These are phyloP conservation scores for Amanita jacksonii DNA, from an alignment of 768 basidiomycete genomes.

Conservation along the genomic window DNA sequence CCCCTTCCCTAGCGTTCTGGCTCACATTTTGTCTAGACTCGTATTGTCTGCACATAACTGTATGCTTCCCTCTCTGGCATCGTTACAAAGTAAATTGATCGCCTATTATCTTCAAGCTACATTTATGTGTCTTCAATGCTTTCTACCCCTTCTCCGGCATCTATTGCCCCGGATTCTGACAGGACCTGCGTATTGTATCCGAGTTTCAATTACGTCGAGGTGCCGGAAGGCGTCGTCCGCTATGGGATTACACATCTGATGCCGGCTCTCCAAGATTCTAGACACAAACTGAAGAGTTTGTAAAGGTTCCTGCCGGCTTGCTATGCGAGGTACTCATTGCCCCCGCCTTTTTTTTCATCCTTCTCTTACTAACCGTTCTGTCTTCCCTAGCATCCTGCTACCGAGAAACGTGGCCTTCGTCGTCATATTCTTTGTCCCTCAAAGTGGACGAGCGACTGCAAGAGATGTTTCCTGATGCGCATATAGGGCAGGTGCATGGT, in stretches of 20 bases:
- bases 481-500: conserved; percentile 55
- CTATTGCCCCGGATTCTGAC: conserved; percentile 14
- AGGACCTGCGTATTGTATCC: conserved; percentile 49
- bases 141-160: background rate
- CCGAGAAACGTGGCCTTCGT: conserved; percentile 42
- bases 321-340: conserved; percentile 42
- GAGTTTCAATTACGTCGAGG: conserved; percentile 50
- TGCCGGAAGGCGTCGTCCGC: conserved; percentile 49
- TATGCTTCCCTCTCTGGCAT: conserved; percentile 17
- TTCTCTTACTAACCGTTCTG: background rate
- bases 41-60: conserved; percentile 57
- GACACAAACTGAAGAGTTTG: conserved; percentile 26
- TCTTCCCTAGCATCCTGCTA: conserved; percentile 34
- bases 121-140: conserved; percentile 43
- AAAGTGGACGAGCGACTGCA: conserved; percentile 43
- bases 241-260: conserved; percentile 49
- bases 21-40: conserved; percentile 32
- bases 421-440: conserved; percentile 43
- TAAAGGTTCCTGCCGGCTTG: conserved; percentile 47
- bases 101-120: conserved; percentile 29
- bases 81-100: background rate
- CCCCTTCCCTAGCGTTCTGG: background rate
- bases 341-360: background rate
- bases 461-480: conserved; percentile 39
- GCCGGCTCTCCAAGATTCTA: conserved; percentile 18